These are phyloP conservation scores for Abrus precatorius DNA, from an alignment of 306 rosid species.

Conservation along the genomic window DNA sequence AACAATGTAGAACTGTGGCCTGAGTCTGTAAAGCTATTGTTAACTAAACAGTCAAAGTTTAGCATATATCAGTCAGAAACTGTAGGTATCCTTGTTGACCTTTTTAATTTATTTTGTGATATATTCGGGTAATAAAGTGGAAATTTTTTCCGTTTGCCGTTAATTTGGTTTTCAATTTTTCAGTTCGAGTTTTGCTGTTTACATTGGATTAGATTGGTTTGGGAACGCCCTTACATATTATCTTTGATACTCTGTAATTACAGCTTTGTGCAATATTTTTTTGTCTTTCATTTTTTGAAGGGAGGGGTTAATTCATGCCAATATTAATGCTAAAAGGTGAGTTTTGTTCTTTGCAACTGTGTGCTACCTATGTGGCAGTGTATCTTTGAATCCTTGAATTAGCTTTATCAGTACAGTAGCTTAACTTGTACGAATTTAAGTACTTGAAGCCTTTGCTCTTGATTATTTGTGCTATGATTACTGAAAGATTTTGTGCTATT, in stretches of 20 bases:
- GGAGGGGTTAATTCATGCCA: background rate
- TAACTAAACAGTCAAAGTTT: background rate
- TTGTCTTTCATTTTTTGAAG: background rate
- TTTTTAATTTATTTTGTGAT: background rate
- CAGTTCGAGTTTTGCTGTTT: too few species aligned
- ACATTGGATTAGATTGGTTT: too few species aligned
- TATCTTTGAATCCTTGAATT: constrained; percentile 26
- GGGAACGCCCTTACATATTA: background rate
- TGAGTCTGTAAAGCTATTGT: background rate
- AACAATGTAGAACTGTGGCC: background rate
- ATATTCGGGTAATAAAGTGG: background rate
- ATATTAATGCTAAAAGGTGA: background rate
- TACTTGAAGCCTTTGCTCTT: background rate
- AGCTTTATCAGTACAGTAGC: background rate
- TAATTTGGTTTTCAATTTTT: too few species aligned
- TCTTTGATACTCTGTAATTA: background rate
- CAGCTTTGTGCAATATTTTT: background rate
- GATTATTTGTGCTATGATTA: background rate
- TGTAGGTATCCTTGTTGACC: background rate
- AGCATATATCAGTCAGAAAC: background rate
- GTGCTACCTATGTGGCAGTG: constrained; percentile 5
- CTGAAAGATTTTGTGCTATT: constrained; percentile 6
- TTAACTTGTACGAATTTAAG: background rate
- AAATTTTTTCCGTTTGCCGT: background rate
- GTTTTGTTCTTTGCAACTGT: background rate